phyloP scores from a whole-genome alignment of 2,329 filamentous ascomycete species.

The Neophaeococcomyces aloes region DNA sequence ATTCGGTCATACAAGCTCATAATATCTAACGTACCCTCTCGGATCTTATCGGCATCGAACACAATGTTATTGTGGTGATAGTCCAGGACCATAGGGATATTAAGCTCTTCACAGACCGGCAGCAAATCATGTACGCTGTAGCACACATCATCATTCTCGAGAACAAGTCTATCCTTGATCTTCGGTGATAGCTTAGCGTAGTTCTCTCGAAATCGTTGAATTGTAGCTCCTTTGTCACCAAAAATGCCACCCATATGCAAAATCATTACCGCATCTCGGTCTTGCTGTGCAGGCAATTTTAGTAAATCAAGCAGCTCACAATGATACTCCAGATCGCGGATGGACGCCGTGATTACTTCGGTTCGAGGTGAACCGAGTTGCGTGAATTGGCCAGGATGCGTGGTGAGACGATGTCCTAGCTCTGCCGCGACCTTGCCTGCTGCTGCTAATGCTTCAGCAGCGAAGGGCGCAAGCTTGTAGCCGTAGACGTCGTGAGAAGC shows the following conservation, averaged over 20 bases:
- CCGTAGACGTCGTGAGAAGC: slow-evolving; percentile 80
- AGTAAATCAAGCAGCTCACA: slow-evolving; percentile 72
- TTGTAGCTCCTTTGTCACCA: slow-evolving; percentile 70
- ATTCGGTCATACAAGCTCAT: slow-evolving; percentile 66
- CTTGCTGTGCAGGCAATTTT: slow-evolving; percentile 62
- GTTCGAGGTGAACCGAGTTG: slow-evolving; percentile 75
- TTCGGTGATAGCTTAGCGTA: slow-evolving; percentile 56
- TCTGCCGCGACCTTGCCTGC: slow-evolving; percentile 66
- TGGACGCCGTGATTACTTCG: slow-evolving; percentile 63
- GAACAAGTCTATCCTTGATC: slow-evolving; percentile 69
- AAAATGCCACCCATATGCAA: slow-evolving; percentile 87
- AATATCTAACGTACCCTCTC: slow-evolving; percentile 79
- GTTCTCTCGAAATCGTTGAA: slow-evolving; percentile 67
- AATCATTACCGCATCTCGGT: slow-evolving; percentile 88
- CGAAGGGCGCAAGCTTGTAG: slow-evolving; percentile 75
- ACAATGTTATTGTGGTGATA: slow-evolving; percentile 95
- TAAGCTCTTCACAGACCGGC: slow-evolving; percentile 83
- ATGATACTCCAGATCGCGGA: slow-evolving; percentile 80
- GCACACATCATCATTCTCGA: slow-evolving; percentile 89
- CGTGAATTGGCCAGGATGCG: slow-evolving; percentile 86
- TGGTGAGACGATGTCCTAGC: slow-evolving; percentile 74
- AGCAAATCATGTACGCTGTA: slow-evolving; percentile 90
- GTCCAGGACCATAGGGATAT: slow-evolving; percentile 84
- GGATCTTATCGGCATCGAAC: slow-evolving; percentile 60
- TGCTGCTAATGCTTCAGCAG: slow-evolving; percentile 63